phyloP scores from a whole-genome alignment of 1,139 yeast species.

The Candida sanyaensis region DNA sequence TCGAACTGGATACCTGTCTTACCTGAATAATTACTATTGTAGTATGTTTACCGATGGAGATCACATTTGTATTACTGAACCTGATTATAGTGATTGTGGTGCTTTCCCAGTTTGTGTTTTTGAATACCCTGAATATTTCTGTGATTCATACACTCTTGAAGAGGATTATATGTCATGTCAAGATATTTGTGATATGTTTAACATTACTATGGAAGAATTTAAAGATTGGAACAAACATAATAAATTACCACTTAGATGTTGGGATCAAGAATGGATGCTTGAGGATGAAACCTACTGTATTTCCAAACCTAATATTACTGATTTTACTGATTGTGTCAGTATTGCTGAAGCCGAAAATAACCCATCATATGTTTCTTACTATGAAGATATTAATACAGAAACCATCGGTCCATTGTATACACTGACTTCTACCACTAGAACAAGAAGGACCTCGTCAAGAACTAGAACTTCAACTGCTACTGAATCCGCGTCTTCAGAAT shows the following conservation, averaged over 20 bases:
- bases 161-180: background rate
- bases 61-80: background rate
- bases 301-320: background rate
- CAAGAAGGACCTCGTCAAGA: too few relatives aligned
- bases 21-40: background rate
- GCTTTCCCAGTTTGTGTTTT: background rate
- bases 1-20: background rate
- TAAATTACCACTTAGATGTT: background rate
- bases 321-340: background rate
- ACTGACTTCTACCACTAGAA: too few relatives aligned
- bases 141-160: background rate
- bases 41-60: background rate
- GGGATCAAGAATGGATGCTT: background rate
- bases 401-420: background rate
- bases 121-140: background rate
- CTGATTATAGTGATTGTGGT: conserved; percentile 1
- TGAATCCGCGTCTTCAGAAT: too few relatives aligned
- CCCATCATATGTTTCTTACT: background rate
- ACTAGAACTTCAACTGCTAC: too few relatives aligned
- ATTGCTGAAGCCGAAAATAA: conserved; percentile 1
- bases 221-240: background rate
- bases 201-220: background rate
- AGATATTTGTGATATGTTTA: background rate
- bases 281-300: background rate
- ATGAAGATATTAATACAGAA: background rate